Evolutionary conservation across 2,329 filamentous ascomycete genomes (phyloP).

Genomic region (Dryadomyces quercus-mongolicae): DNA sequence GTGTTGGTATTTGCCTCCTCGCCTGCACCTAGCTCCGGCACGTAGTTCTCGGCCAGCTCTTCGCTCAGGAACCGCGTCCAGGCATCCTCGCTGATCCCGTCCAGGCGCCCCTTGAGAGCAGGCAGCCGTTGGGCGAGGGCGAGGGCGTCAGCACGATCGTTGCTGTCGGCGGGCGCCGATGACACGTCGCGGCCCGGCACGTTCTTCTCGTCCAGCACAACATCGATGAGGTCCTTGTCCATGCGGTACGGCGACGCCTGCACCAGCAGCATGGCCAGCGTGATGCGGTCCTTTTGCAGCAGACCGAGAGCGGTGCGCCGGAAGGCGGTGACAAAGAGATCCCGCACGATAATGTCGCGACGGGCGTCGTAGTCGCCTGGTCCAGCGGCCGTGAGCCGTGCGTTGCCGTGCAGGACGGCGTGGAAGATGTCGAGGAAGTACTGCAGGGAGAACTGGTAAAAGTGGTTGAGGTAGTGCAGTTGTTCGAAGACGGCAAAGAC

Average conservation of each 20-base stretch:
- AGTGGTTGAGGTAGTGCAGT: conserved; percentile 95
- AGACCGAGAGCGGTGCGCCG: conserved; percentile 87
- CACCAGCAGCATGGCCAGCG: conserved; percentile 85
- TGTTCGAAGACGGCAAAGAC: conserved; percentile 96
- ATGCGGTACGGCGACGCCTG: conserved; percentile 95
- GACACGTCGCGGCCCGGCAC: conserved; percentile 70
- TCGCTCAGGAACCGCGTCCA: conserved; percentile 80
- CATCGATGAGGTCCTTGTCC: conserved; percentile 81
- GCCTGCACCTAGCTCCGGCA: conserved; percentile 60
- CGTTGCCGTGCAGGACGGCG: conserved; percentile 72
- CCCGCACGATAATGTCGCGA: conserved; percentile 79
- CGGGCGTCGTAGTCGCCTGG: conserved; percentile 58
- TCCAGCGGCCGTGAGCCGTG: conserved; percentile 54
- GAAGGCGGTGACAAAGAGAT: conserved; percentile 85
- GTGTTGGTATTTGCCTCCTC: background rate
- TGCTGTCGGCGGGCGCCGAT: background rate
- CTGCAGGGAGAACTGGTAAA: conserved; percentile 97
- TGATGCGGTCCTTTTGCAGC: conserved; percentile 87
- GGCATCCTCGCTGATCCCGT: conserved; percentile 44
- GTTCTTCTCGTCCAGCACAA: conserved; percentile 61
- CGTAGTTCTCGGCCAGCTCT: conserved; percentile 73
- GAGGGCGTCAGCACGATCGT: conserved; percentile 54
- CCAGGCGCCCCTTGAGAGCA: conserved; percentile 61
- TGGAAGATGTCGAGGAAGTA: conserved; percentile 99
- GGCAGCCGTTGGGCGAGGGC: conserved; percentile 55